phyloP scores from a whole-genome alignment of 73 alveolate genomes.

The Breviolum minutum region DNA sequence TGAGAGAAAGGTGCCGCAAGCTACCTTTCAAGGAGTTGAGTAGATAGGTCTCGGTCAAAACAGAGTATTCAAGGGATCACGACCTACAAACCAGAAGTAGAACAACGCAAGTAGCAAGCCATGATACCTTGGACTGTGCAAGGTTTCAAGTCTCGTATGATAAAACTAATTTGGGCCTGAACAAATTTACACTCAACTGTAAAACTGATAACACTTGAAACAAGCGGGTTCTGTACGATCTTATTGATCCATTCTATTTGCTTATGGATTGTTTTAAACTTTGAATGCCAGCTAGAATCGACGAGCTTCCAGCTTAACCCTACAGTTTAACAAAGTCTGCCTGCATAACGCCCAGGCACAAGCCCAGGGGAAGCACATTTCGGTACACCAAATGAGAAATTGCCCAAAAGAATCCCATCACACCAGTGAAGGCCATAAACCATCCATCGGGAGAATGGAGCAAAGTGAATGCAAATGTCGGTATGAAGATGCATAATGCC shows the following conservation, averaged over 20 bases:
- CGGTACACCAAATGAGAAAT: not conserved
- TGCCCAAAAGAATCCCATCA: slow-evolving; percentile 36
- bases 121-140: not conserved
- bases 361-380: slow-evolving; percentile 43
- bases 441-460: not conserved
- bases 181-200: too few relatives aligned
- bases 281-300: not conserved
- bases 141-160: too few relatives aligned
- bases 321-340: not conserved
- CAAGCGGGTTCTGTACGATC: too few relatives aligned
- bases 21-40: too few relatives aligned
- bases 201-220: too few relatives aligned
- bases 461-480: not conserved
- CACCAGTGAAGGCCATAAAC: slow-evolving; percentile 20
- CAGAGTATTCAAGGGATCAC: not conserved
- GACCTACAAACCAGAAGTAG: not conserved
- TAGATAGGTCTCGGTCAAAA: not conserved
- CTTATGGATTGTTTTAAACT: too few relatives aligned
- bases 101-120: slow-evolving; percentile 37
- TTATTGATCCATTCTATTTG: too few relatives aligned
- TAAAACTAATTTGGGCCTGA: too few relatives aligned
- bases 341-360: not conserved
- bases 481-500: not conserved
- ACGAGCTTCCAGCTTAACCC: too few relatives aligned
- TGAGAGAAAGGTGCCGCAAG: too few relatives aligned